phyloP scores from a whole-genome alignment of 208 protist species.

The Trypanosoma mega region DNA sequence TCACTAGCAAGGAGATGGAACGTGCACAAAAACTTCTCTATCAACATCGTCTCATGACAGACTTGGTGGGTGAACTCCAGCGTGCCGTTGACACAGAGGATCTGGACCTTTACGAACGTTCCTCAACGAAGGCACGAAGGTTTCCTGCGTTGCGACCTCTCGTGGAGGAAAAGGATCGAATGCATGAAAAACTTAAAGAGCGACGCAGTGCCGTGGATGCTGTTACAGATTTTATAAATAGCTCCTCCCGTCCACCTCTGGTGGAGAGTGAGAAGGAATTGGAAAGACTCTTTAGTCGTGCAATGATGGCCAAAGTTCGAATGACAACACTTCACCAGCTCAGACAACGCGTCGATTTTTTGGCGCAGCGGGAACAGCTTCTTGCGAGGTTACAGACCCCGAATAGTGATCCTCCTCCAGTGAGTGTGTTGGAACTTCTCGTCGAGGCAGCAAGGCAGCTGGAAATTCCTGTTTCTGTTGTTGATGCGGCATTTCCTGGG shows the following conservation, averaged over 20 bases:
- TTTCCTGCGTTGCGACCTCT: slow-evolving; percentile 6
- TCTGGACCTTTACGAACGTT: slow-evolving; percentile 13
- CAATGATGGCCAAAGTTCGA: slow-evolving; percentile 14
- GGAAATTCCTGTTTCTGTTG: slow-evolving; percentile 9
- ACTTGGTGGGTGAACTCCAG: slow-evolving; percentile 15
- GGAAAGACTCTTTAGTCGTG: slow-evolving; percentile 14
- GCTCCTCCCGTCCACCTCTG: slow-evolving; percentile 4
- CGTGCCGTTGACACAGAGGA: slow-evolving; percentile 11
- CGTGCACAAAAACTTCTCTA: slow-evolving; percentile 41
- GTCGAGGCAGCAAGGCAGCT: slow-evolving; percentile 21
- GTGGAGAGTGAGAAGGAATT: slow-evolving; percentile 9
- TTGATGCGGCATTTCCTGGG: neutral
- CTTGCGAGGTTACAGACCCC: slow-evolving; percentile 4
- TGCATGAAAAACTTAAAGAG: slow-evolving; percentile 9
- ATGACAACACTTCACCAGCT: neutral
- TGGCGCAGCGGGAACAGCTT: slow-evolving; percentile 14
- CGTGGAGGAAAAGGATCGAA: slow-evolving; percentile 15
- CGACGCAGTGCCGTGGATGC: slow-evolving; percentile 2
- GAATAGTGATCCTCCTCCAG: neutral
- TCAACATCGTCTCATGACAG: slow-evolving; percentile 31
- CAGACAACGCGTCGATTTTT: slow-evolving; percentile 15
- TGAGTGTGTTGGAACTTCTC: slow-evolving; percentile 7
- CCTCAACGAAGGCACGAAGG: slow-evolving; percentile 19
- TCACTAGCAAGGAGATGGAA: slow-evolving; percentile 35
- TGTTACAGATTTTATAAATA: slow-evolving; percentile 12